These are phyloP conservation scores for Leucaena leucocephala DNA, from an alignment of 306 rosid genomes.

Conservation along the genomic window DNA sequence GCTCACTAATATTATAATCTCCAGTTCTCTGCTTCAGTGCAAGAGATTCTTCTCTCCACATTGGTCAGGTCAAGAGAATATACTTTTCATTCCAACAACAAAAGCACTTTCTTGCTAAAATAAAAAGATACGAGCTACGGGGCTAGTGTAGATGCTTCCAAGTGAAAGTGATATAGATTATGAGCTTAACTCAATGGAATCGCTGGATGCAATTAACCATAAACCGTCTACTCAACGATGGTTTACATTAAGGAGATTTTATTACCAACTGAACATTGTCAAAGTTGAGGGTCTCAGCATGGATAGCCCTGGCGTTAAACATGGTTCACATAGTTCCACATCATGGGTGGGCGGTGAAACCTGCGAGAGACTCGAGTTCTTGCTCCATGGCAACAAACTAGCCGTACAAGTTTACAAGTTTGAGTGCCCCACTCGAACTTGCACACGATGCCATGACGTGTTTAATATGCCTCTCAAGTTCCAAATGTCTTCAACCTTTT, in stretches of 20 bases:
- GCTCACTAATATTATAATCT: too few relatives aligned
- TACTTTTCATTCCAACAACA: not conserved
- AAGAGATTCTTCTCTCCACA: not conserved
- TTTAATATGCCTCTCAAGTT: constrained; percentile 91
- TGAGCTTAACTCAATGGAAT: not conserved
- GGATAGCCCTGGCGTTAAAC: not conserved
- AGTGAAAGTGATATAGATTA: not conserved
- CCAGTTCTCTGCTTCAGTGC: not conserved
- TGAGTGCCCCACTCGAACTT: constrained; percentile 73
- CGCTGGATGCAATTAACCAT: not conserved
- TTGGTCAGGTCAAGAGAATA: not conserved
- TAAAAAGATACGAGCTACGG: not conserved
- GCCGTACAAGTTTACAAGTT: constrained; percentile 47
- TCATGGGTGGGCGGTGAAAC: not conserved
- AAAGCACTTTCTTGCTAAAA: not conserved
- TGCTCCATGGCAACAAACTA: not conserved
- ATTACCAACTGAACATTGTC: not conserved
- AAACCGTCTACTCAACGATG: not conserved
- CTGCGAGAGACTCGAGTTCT: not conserved
- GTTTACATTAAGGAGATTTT: not conserved
- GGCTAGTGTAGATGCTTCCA: not conserved
- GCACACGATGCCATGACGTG: constrained; percentile 89
- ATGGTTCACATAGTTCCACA: not conserved
- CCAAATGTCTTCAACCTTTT: constrained; percentile 82
- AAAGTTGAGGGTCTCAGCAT: not conserved